Base-by-base conservation (phyloP, 495 filamentous ascomycete genomes). In the Podospora didyma region DNA sequence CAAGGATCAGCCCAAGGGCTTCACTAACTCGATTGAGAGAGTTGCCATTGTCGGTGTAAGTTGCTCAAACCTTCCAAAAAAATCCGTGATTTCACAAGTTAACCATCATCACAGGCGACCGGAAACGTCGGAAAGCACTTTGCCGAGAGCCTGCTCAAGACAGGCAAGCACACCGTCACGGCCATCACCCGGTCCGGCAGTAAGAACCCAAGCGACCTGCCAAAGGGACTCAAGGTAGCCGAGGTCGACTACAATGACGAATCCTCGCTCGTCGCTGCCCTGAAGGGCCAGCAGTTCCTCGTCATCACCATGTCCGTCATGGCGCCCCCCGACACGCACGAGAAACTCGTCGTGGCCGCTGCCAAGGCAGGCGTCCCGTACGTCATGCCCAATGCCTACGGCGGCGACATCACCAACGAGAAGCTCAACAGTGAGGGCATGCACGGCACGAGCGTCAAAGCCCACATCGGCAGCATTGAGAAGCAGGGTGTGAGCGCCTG, bases 321-420 rank as follows among this genome's bases (percentile, higher is more conserved):
- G 2, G 55, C 62, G 14, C 57, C 67, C 16, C 52, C 37, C 3
- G 67, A 63, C 10, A 72, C 67, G 1, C 76, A 85, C 16, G 49
- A 50, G 26, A 71, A 75, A 46, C 72, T 89, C 51, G 66, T 86
- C 57, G 60, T 75, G 2, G 86, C 86, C 0, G 87, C 87, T 1
- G 82, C 74, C 4, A 71, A 79, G 41, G 86, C 87, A 1, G 79
- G 78, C 4, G 81, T 89, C 0, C 68, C 64, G 0, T 88, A 81
- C 70, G 65, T 89, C 49, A 62, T 88, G 31, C 86, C 87, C 17
- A 87, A 87, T 65, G 73, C 73, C 41, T 88, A 67, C 58, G 78
- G 77, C 21, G 46, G 51, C 41, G 72, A 69, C 50, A 73, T 79
- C 62, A 74, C 82, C 52, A 72, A 68, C 19, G 41, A 31, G 19